Base-by-base conservation (phyloP, 164 flowering plant species). In the Liquidambar formosana region DNA sequence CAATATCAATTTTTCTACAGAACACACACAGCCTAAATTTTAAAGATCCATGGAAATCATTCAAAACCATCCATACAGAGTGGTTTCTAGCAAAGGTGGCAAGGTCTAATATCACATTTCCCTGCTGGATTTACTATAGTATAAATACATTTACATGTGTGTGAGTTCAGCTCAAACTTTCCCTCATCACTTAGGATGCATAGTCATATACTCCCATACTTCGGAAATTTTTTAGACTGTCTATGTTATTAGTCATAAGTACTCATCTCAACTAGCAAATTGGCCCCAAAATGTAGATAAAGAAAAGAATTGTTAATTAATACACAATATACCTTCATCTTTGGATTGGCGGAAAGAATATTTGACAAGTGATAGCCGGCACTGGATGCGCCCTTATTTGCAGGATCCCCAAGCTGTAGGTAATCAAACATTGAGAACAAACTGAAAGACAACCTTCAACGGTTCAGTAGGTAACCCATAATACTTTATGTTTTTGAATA, bases 371-470 rank as follows among this genome's bases (percentile, higher is more conserved):
- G 88, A 84, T 53, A 93, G 74, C 85, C 96, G 67, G 97, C 98
- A 83, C 83, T 85, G 4, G 98, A 96, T 70, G 98, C 97, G 71
- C 80, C 88, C 71, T 87, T n/a, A n/a, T n/a, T 85, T 73, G 83
- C 89, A 67, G 99, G 99, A 87, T 96, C 99, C 33, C 99, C 99
- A 61, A 96, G 83, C 99, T 96, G 84, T 65, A 82, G 5, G 49
- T 13, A 65, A 76, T 27, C 10, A 64, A 61, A 75, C 52, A 45
- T 64, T 38, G 33, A 62, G 64, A 57, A 54, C 28, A 41, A 28
- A 19, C 46, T 28, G 12, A 22, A 57, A 57, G 22, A 49, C 22
- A 70, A 71, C 23, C 38, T 43, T 48, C 56, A 33, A 14, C 46
- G 51, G 9, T 9, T 2, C 13, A 43, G 10, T 9, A 45, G 44